Evolutionary conservation across 495 filamentous ascomycete genomes (phyloP), one percentile per base, ranked within the genome.

Genomic region (Penicillium soppii): DNA sequence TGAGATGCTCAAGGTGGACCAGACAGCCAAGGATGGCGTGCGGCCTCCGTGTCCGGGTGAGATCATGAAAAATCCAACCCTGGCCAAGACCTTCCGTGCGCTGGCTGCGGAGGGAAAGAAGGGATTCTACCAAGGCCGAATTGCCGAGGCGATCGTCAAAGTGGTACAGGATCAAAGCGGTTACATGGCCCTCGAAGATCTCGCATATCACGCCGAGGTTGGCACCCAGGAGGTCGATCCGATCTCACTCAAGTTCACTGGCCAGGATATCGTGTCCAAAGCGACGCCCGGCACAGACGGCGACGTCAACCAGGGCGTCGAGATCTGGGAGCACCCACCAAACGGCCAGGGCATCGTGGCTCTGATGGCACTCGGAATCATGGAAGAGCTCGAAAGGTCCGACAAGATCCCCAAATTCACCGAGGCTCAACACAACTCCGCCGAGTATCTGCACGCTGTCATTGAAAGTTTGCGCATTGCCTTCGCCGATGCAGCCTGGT

Each of bases 271-370:
- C 20, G 70, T 71, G 7, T 72, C 76, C 30, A 75, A 80, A 53
- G 65, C 73, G 39, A 53, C 63, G 17, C 47, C 59, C 8, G 76
- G 77, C 46, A 76, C 73, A 23, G 56, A 67, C 26, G 71, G 70
- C 21, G 67, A 74, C 27, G 55, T 71, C 1, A 74, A 80, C 48
- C 63, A 77, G 42, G 85, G 83, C n/a, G 77, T 96, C 16, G 84
- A 94, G 58, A 65, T 98, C 2, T 97, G 92, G 92, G 94, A 98
- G 56, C 92, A 96, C 69, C 90, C 94, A 32, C 94, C 94, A n/a
- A 97, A 97, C 70, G 92, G 95, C 0, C 94, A 98, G 68, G 94
- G 94, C 9, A 87, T 98, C 53, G 91, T 97, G 0, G 95, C 94
- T 4, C 77, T 97, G 32, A 95, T 97, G 83, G 87, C 94, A 1